Conservation (phyloP, 495 filamentous ascomycete genomes). For the Penicillium herquei region DNA sequence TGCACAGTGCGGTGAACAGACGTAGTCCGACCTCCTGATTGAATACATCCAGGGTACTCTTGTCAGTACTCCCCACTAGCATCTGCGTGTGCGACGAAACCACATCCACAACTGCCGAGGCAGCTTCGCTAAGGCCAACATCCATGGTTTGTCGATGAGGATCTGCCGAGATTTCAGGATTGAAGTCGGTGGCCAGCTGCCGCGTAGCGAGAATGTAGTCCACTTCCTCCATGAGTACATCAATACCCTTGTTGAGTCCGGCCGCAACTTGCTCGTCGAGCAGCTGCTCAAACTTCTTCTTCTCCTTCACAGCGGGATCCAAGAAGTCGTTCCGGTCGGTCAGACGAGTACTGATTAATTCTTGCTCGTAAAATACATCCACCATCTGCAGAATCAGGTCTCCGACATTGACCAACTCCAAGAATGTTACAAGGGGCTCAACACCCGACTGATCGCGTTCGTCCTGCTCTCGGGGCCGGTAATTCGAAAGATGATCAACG, state of each 20-base stretch:
- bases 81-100: slow-evolving; percentile 86
- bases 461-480: slow-evolving; percentile 83
- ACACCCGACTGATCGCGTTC: slow-evolving; percentile 71
- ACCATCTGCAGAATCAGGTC: slow-evolving; percentile 99
- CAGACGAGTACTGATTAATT: slow-evolving; percentile 77
- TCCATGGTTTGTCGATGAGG: slow-evolving; percentile 56
- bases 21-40: slow-evolving; percentile 96
- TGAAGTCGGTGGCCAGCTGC: slow-evolving; percentile 86
- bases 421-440: slow-evolving; percentile 89
- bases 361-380: slow-evolving; percentile 97
- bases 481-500: slow-evolving; percentile 84
- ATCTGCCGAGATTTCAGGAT: slow-evolving; percentile 60
- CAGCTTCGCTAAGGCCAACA: slow-evolving; percentile 78
- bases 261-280: slow-evolving; percentile 96
- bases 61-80: slow-evolving; percentile 90
- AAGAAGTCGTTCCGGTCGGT: slow-evolving; percentile 93
- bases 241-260: slow-evolving; percentile 94
- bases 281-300: slow-evolving; percentile 99
- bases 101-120: slow-evolving; percentile 75
- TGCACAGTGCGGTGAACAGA: slow-evolving; percentile 85
- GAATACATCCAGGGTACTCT: slow-evolving; percentile 96
- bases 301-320: slow-evolving; percentile 84
- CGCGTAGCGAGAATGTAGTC: slow-evolving; percentile 91
- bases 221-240: slow-evolving; percentile 97
- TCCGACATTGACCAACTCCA: slow-evolving; percentile 96